Percentiles rank a stretch among this genome's conserved stretches.
phyloP scores from a whole-genome alignment of 495 filamentous ascomycete species.

The Penicillium fimorum region DNA sequence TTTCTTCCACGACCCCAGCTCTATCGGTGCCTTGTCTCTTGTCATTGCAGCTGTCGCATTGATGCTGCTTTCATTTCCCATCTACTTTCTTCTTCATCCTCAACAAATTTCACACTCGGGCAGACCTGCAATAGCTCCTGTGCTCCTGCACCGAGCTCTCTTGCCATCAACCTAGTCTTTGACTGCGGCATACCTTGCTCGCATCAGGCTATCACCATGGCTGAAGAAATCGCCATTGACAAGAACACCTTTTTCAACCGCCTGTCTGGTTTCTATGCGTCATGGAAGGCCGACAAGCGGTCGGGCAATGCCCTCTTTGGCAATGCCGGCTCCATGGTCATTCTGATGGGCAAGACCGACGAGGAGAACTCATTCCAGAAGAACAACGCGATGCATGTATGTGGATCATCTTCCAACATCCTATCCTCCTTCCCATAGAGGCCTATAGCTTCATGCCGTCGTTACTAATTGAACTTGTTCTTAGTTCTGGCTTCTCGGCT shows the following conservation, averaged over 20 bases:
- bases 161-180: conserved; percentile 9
- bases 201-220: conserved; percentile 38
- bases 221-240: conserved; percentile 83
- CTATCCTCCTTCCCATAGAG: neutral
- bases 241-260: conserved; percentile 88
- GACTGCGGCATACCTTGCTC: conserved; percentile 22
- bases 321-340: conserved; percentile 79
- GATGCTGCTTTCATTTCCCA: neutral
- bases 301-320: conserved; percentile 71
- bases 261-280: conserved; percentile 75
- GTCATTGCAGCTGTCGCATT: neutral
- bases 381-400: conserved; percentile 91
- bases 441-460: neutral
- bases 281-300: conserved; percentile 96
- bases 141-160: conserved; percentile 2
- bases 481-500: conserved; percentile 97
- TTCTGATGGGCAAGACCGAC: conserved; percentile 92
- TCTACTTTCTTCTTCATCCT: neutral
- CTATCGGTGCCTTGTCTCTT: conserved; percentile 2
- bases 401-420: conserved; percentile 29
- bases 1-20: conserved; percentile 5
- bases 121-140: conserved; percentile 4
- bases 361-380: conserved; percentile 82
- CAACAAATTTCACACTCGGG: neutral
- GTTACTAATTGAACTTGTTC: conserved; percentile 14